phyloP scores from a whole-genome alignment of 306 rosid genomes.

The Rosa rugosa region DNA sequence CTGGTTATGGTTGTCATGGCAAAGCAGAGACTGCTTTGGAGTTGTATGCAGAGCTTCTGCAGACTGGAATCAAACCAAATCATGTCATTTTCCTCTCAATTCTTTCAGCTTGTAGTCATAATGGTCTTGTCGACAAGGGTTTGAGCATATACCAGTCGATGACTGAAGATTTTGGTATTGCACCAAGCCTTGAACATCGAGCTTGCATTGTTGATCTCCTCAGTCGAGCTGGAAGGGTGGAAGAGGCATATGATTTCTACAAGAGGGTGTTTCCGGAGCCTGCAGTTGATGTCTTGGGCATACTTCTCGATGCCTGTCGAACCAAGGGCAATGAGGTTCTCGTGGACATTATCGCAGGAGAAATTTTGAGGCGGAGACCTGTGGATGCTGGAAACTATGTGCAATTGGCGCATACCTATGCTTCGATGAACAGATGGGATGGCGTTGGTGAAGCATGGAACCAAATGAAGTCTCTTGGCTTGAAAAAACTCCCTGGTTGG shows the following conservation, averaged over 20 bases:
- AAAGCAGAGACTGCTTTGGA: conserved; percentile 58
- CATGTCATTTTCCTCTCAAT: conserved; percentile 68
- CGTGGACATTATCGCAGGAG: conserved; percentile 45
- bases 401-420: conserved; percentile 67
- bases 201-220: conserved; percentile 76
- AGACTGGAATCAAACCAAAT: conserved; percentile 56
- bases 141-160: conserved; percentile 61
- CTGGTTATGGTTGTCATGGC: conserved; percentile 75
- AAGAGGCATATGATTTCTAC: conserved; percentile 66
- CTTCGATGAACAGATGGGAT: conserved; percentile 73
- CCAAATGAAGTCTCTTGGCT: conserved; percentile 73
- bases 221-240: conserved; percentile 67
- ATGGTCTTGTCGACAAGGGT: conserved; percentile 62
- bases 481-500: conserved; percentile 82
- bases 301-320: conserved; percentile 70
- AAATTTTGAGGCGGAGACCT: conserved; percentile 54
- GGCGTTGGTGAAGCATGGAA: conserved; percentile 65
- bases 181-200: conserved; percentile 62
- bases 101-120: conserved; percentile 79
- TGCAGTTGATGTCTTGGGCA: conserved; percentile 55
- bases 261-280: conserved; percentile 43
- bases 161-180: conserved; percentile 57
- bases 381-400: conserved; percentile 61
- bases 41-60: conserved; percentile 52
- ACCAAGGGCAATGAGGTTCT: conserved; percentile 47